Base-by-base conservation (phyloP, 2,329 filamentous ascomycete genomes). In the Trichoderma simmonsii region DNA sequence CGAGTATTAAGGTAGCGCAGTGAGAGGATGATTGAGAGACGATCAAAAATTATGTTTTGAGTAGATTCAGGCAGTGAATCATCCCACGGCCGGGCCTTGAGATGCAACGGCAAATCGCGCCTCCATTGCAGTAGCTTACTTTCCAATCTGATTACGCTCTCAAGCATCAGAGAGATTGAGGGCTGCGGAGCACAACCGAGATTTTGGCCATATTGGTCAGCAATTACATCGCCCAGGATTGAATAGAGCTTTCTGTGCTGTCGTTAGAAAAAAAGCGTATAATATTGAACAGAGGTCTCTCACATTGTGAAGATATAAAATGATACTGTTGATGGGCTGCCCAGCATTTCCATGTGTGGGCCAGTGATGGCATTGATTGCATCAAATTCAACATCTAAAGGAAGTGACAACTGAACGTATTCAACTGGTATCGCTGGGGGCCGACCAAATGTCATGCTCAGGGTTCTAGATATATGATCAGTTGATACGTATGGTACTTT, bases 381-480 rank as follows among this genome's bases (percentile, higher is more conserved):
- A 32, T 66, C 48, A 26, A 60, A 39, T 6, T 59, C 56, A 0
- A 60, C 15, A n/a, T 69, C 30, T 32, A 59, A 21, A 26, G 65
- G 65, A 26, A 69, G 26, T 18, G 48, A 2, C 14, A 69, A 32
- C 24, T 60, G 51, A 26, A 69, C 56, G n/a, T 59, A 69, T 3
- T 60, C 51, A 24, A 59, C 65, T 26, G 65, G 65, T 59, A 69
- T 69, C 8, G 65, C 65, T 7, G 65, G 65, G 15, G 65, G 65
- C 11, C 65, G 65, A 26, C 65, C 65, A 24, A 69, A 69, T 15
- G 65, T 69, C 51, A 69, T 57, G 54, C 65, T 69, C 32, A 69
- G 28, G 6, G 56, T 69, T 24, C 65, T 69, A 39, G 54, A 51
- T 28, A 28, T 12, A 59, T 32, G 11, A 12, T 59, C 4, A 69